Conservation (phyloP, 2,329 filamentous ascomycete genomes). For the Fusarium albosuccineum region DNA sequence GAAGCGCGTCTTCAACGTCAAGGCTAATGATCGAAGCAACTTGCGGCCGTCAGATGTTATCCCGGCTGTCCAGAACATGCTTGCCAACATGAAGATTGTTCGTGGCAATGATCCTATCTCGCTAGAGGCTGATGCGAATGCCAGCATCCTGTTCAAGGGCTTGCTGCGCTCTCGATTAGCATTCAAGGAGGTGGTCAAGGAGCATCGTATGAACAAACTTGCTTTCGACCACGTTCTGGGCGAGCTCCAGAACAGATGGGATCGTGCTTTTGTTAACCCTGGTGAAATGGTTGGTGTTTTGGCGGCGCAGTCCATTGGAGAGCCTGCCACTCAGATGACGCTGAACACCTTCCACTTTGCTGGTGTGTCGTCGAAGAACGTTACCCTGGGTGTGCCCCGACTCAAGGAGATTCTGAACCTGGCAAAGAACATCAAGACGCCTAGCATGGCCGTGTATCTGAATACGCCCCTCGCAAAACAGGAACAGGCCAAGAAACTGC, state of each 20-base stretch:
- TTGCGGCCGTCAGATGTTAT: conserved; percentile 90
- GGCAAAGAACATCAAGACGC: conserved; percentile 98
- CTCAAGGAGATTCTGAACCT: conserved; percentile 99
- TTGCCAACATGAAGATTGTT: conserved; percentile 85
- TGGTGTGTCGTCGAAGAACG: conserved; percentile 99
- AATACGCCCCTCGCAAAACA: conserved; percentile 74
- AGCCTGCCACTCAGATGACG: conserved; percentile 99
- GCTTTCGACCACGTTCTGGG: conserved; percentile 94
- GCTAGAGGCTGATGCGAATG: conserved; percentile 85
- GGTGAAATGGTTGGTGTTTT: conserved; percentile 99
- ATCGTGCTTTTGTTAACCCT: conserved; percentile 85
- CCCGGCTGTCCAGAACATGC: conserved; percentile 78
- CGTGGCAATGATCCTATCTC: conserved; percentile 88
- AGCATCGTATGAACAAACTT: conserved; percentile 88
- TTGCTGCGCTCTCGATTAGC: conserved; percentile 89
- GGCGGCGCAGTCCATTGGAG: conserved; percentile 97
- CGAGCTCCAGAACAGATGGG: conserved; percentile 90
- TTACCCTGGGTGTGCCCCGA: conserved; percentile 98
- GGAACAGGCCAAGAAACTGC: conserved; percentile 85
- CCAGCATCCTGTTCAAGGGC: conserved; percentile 92
- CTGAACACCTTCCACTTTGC: conserved; percentile 99
- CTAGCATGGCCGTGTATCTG: conserved; percentile 94
- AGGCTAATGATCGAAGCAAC: conserved; percentile 87
- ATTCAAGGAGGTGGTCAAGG: conserved; percentile 91
- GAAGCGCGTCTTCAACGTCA: conserved; percentile 90